Conservation (phyloP, 306 rosid genomes). For the Prosopis cineraria region DNA sequence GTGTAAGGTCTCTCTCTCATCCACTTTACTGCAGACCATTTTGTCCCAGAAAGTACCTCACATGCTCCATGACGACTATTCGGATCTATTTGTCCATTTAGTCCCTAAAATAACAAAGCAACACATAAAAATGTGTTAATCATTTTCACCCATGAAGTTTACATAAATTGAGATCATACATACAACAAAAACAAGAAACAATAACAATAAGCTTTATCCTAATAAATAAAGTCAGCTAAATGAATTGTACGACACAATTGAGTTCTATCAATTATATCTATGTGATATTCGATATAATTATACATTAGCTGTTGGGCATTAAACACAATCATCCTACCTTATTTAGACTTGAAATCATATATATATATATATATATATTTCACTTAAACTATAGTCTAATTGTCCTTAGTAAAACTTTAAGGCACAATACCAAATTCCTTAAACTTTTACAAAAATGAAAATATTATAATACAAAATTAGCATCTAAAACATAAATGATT, state of each 20-base stretch:
- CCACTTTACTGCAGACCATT: constrained; percentile 58
- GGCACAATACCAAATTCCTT: neutral
- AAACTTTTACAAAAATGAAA: neutral
- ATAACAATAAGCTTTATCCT: too few relatives aligned
- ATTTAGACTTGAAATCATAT: too few relatives aligned
- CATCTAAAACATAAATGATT: neutral
- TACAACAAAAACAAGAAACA: too few relatives aligned
- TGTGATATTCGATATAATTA: too few relatives aligned
- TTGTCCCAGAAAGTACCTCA: constrained; percentile 47
- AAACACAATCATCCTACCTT: too few relatives aligned
- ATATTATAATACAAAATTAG: neutral
- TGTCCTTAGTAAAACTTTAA: neutral
- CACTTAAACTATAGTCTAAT: neutral
- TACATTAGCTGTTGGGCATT: too few relatives aligned
- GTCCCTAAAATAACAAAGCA: constrained; percentile 42
- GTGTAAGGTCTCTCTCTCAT: constrained; percentile 38
- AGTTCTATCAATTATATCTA: too few relatives aligned
- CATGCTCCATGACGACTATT: constrained; percentile 53
- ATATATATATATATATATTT: too few relatives aligned
- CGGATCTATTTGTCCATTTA: constrained; percentile 50
- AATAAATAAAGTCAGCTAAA: too few relatives aligned
- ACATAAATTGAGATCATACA: neutral
- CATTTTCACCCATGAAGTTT: neutral
- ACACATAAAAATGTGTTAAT: neutral
- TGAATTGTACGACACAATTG: too few relatives aligned